phyloP scores from a whole-genome alignment of 2,329 filamentous ascomycete genomes.

The Tolypocladium sp. region DNA sequence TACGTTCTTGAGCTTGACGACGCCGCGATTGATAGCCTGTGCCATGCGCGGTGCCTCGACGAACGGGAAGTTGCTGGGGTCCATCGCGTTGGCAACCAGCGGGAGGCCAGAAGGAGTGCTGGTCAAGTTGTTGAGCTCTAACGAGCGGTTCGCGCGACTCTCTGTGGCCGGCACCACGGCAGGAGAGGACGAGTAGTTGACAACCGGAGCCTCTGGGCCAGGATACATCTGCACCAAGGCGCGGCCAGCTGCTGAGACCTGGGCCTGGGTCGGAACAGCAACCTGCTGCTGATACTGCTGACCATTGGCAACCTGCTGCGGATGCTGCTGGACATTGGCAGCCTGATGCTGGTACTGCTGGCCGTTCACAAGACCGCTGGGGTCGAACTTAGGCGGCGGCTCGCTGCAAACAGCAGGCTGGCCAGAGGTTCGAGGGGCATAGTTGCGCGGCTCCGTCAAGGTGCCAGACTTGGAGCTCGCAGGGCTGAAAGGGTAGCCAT shows the following conservation, averaged over 20 bases:
- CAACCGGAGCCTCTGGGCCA: neutral
- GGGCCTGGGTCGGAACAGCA: neutral
- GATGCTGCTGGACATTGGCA: neutral
- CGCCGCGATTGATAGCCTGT: slow-evolving; percentile 25
- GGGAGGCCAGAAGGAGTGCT: slow-evolving; percentile 23
- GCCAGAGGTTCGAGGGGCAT: slow-evolving; percentile 24
- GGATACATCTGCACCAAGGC: neutral
- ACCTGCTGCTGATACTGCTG: neutral
- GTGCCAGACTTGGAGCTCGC: slow-evolving; percentile 5
- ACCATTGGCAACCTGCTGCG: neutral
- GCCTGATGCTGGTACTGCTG: neutral
- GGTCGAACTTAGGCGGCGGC: slow-evolving; percentile 29
- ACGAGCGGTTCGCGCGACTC: slow-evolving; percentile 21
- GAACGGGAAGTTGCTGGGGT: slow-evolving; percentile 36
- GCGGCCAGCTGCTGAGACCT: neutral
- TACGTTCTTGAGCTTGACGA: slow-evolving; percentile 42
- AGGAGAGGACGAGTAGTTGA: neutral
- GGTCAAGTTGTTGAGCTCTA: slow-evolving; percentile 26
- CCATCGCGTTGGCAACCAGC: slow-evolving; percentile 22
- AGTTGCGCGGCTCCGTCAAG: slow-evolving; percentile 32
- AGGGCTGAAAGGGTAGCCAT: slow-evolving; percentile 4
- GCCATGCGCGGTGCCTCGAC: slow-evolving; percentile 25
- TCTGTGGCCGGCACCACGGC: neutral
- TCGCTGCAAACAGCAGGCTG: slow-evolving; percentile 11
- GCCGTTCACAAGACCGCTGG: slow-evolving; percentile 3